These are phyloP conservation scores for Thelonectria blattea DNA, from an alignment of 2,329 filamentous ascomycete species.

Conservation along the genomic window DNA sequence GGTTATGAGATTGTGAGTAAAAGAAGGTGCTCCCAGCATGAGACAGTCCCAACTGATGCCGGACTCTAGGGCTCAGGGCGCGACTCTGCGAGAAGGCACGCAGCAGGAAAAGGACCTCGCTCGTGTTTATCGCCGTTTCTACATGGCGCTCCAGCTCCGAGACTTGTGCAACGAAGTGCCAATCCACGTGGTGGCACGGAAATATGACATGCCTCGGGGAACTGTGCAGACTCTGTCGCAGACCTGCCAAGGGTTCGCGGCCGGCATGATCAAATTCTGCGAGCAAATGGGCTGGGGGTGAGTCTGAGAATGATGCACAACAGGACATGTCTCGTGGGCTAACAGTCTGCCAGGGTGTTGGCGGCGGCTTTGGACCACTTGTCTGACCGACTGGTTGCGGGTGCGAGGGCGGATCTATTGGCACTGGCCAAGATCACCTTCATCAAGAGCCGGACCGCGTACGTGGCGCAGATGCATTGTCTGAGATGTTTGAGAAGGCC, in stretches of 20 bases:
- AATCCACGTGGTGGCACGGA: constrained; percentile 70
- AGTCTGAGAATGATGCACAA: constrained; percentile 27
- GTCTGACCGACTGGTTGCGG: constrained; percentile 74
- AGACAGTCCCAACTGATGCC: constrained; percentile 25
- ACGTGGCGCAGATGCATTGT: constrained; percentile 33
- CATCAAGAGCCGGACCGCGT: constrained; percentile 78
- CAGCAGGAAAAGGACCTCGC: constrained; percentile 64
- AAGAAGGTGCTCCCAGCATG: not conserved
- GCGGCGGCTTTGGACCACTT: constrained; percentile 77
- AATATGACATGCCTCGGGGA: constrained; percentile 74
- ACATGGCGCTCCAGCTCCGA: constrained; percentile 77
- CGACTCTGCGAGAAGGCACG: constrained; percentile 66
- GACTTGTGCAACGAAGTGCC: constrained; percentile 80
- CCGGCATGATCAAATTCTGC: constrained; percentile 81
- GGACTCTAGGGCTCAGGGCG: constrained; percentile 66
- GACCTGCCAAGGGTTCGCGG: constrained; percentile 78
- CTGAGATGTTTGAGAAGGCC: not conserved
- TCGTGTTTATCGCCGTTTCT: constrained; percentile 74
- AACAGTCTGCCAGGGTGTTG: constrained; percentile 59
- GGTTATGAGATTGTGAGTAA: constrained; percentile 68
- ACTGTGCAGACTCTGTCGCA: constrained; percentile 75
- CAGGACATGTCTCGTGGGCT: constrained; percentile 10
- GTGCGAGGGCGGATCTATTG: constrained; percentile 73
- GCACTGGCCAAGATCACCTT: constrained; percentile 75
- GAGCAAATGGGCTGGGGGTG: constrained; percentile 76